These are phyloP conservation scores for Pseudogymnoascus sp. DNA, from an alignment of 2,329 filamentous ascomycete genomes.

Conservation along the genomic window DNA sequence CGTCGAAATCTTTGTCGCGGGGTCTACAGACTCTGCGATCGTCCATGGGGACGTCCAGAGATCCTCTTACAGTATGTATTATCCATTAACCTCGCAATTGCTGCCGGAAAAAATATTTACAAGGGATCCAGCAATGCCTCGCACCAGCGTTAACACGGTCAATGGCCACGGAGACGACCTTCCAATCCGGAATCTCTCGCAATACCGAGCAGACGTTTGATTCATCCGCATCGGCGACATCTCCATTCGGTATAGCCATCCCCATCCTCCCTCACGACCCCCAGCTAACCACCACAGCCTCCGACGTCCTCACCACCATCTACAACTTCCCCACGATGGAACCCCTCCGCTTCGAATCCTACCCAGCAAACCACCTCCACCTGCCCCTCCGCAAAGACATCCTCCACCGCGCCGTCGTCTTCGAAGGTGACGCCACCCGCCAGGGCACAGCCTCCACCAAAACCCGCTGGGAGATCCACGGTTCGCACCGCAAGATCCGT, in stretches of 20 bases:
- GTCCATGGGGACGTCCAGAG: conserved; percentile 25
- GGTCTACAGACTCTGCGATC: conserved; percentile 23
- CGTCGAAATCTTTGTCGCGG: conserved; percentile 26
- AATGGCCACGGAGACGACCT: conserved; percentile 41
- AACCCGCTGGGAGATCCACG: conserved; percentile 74
- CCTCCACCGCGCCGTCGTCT: conserved; percentile 84
- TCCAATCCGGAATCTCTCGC: conserved; percentile 17
- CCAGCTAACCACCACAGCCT: conserved; percentile 32
- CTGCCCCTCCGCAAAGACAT: conserved; percentile 86
- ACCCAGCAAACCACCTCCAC: conserved; percentile 73
- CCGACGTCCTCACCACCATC: conserved; percentile 72
- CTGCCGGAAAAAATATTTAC: neutral
- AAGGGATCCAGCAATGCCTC: conserved; percentile 35
- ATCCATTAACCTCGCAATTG: neutral
- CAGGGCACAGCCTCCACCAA: conserved; percentile 80
- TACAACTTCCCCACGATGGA: conserved; percentile 87
- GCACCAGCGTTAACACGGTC: conserved; percentile 34
- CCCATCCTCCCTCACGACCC: conserved; percentile 19
- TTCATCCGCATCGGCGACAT: neutral
- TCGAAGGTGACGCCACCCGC: conserved; percentile 81
- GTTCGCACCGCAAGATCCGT: conserved; percentile 72
- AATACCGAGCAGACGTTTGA: neutral
- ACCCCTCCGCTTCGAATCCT: conserved; percentile 68
- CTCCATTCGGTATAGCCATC: neutral
- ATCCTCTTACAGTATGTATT: conserved; percentile 32